These are phyloP conservation scores for Psilocybe sp. DNA, from an alignment of 768 basidiomycete species.

Conservation along the genomic window DNA sequence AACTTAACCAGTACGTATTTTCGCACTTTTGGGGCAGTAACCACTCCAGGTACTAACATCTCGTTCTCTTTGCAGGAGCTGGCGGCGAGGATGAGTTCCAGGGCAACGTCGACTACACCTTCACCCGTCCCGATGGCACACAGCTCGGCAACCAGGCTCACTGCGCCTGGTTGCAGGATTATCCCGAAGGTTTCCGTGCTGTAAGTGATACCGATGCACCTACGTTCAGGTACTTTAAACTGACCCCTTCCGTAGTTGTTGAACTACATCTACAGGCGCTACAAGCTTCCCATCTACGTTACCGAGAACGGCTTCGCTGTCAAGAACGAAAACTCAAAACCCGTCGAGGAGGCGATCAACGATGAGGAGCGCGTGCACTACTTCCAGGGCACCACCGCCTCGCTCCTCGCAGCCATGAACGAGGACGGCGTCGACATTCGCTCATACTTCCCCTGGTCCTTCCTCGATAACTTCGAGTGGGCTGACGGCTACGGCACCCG, in stretches of 20 bases:
- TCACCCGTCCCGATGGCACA: conserved; percentile 60
- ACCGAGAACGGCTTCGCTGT: conserved; percentile 76
- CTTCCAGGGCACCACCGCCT: conserved; percentile 55
- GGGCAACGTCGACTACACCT: conserved; percentile 57
- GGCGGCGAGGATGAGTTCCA: conserved; percentile 66
- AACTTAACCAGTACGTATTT: conserved; percentile 50
- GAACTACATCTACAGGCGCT: conserved; percentile 66
- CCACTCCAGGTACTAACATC: conserved; percentile 1
- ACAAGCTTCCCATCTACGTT: conserved; percentile 49
- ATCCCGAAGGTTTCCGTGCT: conserved; percentile 65
- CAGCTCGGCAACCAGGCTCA: conserved; percentile 64
- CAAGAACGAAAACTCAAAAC: conserved; percentile 55
- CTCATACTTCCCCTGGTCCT: conserved; percentile 69
- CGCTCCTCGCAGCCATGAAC: conserved; percentile 53
- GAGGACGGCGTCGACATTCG: conserved; percentile 63
- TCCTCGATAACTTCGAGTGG: conserved; percentile 76
- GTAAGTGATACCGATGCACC: conserved; percentile 27
- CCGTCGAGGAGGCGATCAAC: conserved; percentile 49
- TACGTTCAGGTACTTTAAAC: background rate
- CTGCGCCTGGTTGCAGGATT: conserved; percentile 66
- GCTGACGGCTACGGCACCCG: conserved; percentile 69
- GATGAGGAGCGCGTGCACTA: conserved; percentile 68
- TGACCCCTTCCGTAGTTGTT: conserved; percentile 37
- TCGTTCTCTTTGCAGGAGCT: conserved; percentile 34
- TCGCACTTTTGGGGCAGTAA: background rate